phyloP scores from a whole-genome alignment of 2,329 filamentous ascomycete genomes.

The Ceratocystis huliohia region DNA sequence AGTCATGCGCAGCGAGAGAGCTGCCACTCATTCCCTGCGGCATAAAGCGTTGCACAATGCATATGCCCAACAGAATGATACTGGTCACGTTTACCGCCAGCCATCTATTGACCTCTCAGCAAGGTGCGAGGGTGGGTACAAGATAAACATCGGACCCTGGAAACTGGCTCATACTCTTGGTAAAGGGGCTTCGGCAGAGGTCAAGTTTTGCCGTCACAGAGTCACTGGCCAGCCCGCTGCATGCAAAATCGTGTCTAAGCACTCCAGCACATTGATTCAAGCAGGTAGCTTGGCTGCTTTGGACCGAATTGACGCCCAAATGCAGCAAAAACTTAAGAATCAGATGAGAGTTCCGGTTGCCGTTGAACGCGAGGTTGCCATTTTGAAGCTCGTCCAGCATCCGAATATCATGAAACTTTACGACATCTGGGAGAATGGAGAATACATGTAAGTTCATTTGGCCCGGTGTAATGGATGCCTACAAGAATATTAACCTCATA shows the following conservation, averaged over 20 bases:
- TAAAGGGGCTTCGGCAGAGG: conserved; percentile 77
- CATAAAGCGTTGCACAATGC: conserved; percentile 16
- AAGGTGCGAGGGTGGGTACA: conserved; percentile 35
- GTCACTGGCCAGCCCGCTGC: conserved; percentile 70
- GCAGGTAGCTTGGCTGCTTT: conserved; percentile 76
- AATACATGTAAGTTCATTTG: conserved; percentile 61
- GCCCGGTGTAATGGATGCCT: background rate
- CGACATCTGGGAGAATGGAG: conserved; percentile 95
- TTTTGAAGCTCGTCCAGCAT: conserved; percentile 93
- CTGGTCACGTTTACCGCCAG: background rate
- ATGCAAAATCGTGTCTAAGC: conserved; percentile 89
- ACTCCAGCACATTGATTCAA: conserved; percentile 64
- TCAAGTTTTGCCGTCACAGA: conserved; percentile 71
- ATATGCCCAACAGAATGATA: conserved; percentile 3
- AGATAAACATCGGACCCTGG: conserved; percentile 86
- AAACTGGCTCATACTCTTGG: conserved; percentile 79
- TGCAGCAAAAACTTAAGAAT: conserved; percentile 43
- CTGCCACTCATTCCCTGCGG: conserved; percentile 12
- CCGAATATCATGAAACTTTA: conserved; percentile 87
- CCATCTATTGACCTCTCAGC: background rate
- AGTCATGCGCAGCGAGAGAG: conserved; percentile 13
- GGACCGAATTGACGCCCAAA: conserved; percentile 55
- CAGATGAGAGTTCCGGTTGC: conserved; percentile 68
- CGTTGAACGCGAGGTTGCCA: conserved; percentile 87
- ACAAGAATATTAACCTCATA: background rate